A percentile compares a stretch with the other conserved stretches of the same genome.
phyloP scores from a whole-genome alignment of 805 yeast species.

The Priceomyces melissophilus region DNA sequence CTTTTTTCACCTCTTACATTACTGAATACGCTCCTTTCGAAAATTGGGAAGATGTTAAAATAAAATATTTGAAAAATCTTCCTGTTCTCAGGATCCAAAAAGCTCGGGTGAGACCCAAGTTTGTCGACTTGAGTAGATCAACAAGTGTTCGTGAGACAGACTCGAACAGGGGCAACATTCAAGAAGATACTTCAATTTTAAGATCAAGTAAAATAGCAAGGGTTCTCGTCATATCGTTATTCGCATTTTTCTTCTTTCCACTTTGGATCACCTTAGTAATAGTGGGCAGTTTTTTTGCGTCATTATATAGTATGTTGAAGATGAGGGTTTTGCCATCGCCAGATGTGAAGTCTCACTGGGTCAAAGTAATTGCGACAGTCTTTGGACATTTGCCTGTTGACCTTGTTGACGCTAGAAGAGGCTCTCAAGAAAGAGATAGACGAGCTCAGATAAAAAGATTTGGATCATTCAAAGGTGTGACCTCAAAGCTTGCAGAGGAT shows the following conservation, averaged over 20 bases:
- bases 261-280: constrained; percentile 50
- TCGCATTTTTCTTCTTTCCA: constrained; percentile 36
- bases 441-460: constrained; percentile 24
- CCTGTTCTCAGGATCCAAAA: constrained; percentile 41
- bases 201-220: constrained; percentile 25
- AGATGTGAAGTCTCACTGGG: constrained; percentile 29
- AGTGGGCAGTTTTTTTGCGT: constrained; percentile 29
- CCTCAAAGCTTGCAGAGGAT: constrained; percentile 33
- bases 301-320: constrained; percentile 39
- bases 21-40: constrained; percentile 73
- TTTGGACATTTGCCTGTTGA: constrained; percentile 29
- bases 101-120: constrained; percentile 39
- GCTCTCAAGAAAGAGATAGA: constrained; percentile 25
- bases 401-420: constrained; percentile 28
- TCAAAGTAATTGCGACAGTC: constrained; percentile 27
- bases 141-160: constrained; percentile 5
- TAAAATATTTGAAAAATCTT: constrained; percentile 45
- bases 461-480: constrained; percentile 40
- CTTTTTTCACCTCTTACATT: constrained; percentile 80
- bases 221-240: constrained; percentile 19
- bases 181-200: constrained; percentile 37
- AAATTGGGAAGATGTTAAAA: constrained; percentile 44
- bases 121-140: constrained; percentile 49
- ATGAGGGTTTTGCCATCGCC: constrained; percentile 25
- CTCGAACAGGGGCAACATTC: constrained; percentile 19